Evolutionary conservation across 768 basidiomycete species (phyloP).

Genomic region (Lentinula boryana): DNA sequence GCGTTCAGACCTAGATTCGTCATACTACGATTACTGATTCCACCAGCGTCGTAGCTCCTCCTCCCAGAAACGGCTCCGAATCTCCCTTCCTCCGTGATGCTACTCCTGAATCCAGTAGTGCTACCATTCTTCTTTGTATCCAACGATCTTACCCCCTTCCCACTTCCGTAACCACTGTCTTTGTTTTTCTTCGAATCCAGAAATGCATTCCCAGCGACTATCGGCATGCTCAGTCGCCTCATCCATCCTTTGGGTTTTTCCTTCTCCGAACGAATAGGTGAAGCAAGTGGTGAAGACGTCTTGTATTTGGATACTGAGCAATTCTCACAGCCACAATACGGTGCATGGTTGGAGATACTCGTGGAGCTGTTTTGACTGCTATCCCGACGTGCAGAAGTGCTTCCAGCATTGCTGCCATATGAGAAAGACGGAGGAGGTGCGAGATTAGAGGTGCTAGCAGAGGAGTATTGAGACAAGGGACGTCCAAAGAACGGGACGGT

Average conservation of each 20-base stretch:
- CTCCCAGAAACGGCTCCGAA: slow-evolving; percentile 22
- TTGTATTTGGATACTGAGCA: slow-evolving; percentile 60
- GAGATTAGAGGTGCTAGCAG: slow-evolving; percentile 38
- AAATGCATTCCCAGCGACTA: slow-evolving; percentile 51
- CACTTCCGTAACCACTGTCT: slow-evolving; percentile 18
- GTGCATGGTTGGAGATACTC: slow-evolving; percentile 39
- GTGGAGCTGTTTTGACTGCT: slow-evolving; percentile 7
- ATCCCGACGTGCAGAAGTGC: background rate
- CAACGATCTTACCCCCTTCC: slow-evolving; percentile 30
- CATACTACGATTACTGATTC: slow-evolving; percentile 44
- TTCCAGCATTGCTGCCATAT: background rate
- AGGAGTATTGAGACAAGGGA: slow-evolving; percentile 17
- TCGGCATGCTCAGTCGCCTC: slow-evolving; percentile 71
- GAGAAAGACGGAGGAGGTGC: slow-evolving; percentile 23
- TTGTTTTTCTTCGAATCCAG: slow-evolving; percentile 47
- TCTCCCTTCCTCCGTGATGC: slow-evolving; percentile 44
- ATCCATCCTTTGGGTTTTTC: slow-evolving; percentile 72
- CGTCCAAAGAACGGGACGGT: slow-evolving; percentile 10
- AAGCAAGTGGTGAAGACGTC: slow-evolving; percentile 13
- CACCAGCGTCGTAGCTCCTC: slow-evolving; percentile 35
- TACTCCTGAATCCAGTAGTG: slow-evolving; percentile 29
- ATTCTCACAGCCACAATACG: slow-evolving; percentile 60
- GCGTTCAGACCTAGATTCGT: slow-evolving; percentile 37
- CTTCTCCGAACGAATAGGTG: slow-evolving; percentile 16
- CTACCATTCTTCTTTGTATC: slow-evolving; percentile 49